Base-by-base conservation (phyloP, 208 protist species). In the Trypanosoma scelopori region DNA sequence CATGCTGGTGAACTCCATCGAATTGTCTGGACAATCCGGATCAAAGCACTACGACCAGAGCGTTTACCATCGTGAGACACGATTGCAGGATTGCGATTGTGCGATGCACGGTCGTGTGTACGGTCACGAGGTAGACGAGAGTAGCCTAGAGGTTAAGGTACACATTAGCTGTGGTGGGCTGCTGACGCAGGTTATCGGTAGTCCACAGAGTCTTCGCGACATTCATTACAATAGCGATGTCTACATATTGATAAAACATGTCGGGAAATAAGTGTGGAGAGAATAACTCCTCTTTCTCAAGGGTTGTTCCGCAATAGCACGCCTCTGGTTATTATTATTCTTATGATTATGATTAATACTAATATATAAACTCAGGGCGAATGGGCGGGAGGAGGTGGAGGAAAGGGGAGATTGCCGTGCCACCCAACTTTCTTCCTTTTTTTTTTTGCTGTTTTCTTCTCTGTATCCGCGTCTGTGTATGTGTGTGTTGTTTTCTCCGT, bases 21-120 rank as follows among this genome's bases (percentile, higher is more conserved):
- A 96, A 50, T 70, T 97, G 0, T 84, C 89, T 30, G 94, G 92
- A 39, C 78, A 85, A 51, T 81, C 91, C 3, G 83, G 77, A 16
- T 71, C 78, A 53, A 90, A 96, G 65, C 50, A 87, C 66, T 97
- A 97, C 65, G 93, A 97, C 65, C 91, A 94, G 69, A 94, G 85
- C 58, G 73, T 96, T 20, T 93, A 93, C 59, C 87, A 94, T 71
- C 83, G 93, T 50, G 76, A 88, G 50, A 95, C 93, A 43, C 79
- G 97, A 0, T 71, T 97, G 23, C 96, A 99, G 67, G 81, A 98
- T 56, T 99, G 97, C 70, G 97, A 99, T 65, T 99, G 99, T 74
- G 98, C 98, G 47, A 99, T 98, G 97, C 96, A 98, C 74, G 98
- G 98, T 22, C 92, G 87, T 49, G 92, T 99, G 46, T 99, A 98